A percentile compares a stretch with the other conserved stretches of the same genome.
phyloP scores from a whole-genome alignment of 2,329 filamentous ascomycete species.

The Trichoderma sp. region DNA sequence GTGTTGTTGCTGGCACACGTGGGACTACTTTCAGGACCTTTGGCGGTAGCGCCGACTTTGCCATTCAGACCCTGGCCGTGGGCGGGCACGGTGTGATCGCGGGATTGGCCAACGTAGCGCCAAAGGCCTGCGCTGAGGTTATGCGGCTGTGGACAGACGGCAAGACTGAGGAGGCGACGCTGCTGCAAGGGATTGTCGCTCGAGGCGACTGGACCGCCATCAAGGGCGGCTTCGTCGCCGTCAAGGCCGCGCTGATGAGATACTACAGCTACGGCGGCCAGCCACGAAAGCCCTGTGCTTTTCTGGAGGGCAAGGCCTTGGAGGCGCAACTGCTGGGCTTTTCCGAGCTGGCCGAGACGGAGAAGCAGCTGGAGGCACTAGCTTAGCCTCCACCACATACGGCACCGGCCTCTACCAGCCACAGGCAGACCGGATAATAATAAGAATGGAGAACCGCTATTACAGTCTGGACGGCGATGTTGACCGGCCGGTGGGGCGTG shows the following conservation, averaged over 20 bases:
- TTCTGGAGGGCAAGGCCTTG: slow-evolving; percentile 27
- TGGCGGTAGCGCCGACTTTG: slow-evolving; percentile 72
- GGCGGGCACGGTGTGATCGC: slow-evolving; percentile 70
- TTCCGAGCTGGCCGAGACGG: slow-evolving; percentile 25
- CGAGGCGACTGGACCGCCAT: slow-evolving; percentile 68
- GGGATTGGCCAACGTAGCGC: slow-evolving; percentile 68
- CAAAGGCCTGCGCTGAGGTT: slow-evolving; percentile 61
- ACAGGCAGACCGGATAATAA: neutral
- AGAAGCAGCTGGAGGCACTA: slow-evolving; percentile 32
- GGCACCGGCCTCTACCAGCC: neutral
- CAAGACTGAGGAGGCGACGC: slow-evolving; percentile 54
- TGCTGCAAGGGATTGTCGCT: slow-evolving; percentile 62
- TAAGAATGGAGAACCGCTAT: neutral
- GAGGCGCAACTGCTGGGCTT: slow-evolving; percentile 24
- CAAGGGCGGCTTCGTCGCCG: slow-evolving; percentile 64
- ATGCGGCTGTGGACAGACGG: slow-evolving; percentile 59
- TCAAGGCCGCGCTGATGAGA: slow-evolving; percentile 61
- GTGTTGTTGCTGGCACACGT: slow-evolving; percentile 45
- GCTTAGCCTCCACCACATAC: slow-evolving; percentile 13
- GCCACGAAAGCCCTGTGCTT: slow-evolving; percentile 49
- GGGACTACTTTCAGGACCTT: slow-evolving; percentile 58
- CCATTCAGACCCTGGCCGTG: slow-evolving; percentile 64
- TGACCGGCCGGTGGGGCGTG: slow-evolving; percentile 10
- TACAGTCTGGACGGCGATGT: neutral
- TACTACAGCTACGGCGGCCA: slow-evolving; percentile 62